Evolutionary conservation across 371 early-diverging fungal species (phyloP).

Genomic region (Apophysomyces elegans): DNA sequence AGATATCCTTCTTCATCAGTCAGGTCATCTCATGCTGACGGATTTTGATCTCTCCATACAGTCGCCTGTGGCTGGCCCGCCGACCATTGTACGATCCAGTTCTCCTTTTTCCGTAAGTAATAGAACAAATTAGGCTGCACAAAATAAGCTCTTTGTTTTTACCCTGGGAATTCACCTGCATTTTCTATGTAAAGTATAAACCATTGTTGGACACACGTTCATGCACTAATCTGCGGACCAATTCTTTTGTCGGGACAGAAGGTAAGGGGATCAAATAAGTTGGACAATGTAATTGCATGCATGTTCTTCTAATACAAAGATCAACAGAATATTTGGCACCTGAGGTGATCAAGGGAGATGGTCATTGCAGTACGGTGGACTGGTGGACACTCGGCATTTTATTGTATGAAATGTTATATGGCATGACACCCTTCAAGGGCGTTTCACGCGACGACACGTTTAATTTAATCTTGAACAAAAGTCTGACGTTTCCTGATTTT

Average conservation of each 20-base stretch:
- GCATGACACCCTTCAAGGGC: slow-evolving; percentile 94
- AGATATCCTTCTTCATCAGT: slow-evolving; percentile 84
- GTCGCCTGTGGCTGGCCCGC: slow-evolving; percentile 63
- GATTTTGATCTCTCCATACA: slow-evolving; percentile 91
- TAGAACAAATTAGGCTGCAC: too few species aligned
- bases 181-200: slow-evolving; percentile 28
- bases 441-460: slow-evolving; percentile 85
- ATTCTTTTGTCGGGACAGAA: slow-evolving; percentile 95
- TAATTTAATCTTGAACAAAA: slow-evolving; percentile 74
- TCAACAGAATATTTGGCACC: slow-evolving; percentile 89
- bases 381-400: slow-evolving; percentile 99
- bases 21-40: slow-evolving; percentile 91
- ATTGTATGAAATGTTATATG: slow-evolving; percentile 94
- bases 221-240: slow-evolving; percentile 83
- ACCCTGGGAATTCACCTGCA: not conserved
- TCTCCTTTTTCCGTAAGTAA: slow-evolving; percentile 24
- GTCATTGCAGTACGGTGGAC: slow-evolving; percentile 90
- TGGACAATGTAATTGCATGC: too few species aligned
- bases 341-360: slow-evolving; percentile 84
- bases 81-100: slow-evolving; percentile 61
- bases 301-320: slow-evolving; percentile 14
- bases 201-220: slow-evolving; percentile 79
- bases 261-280: slow-evolving; percentile 25
- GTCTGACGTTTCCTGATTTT: slow-evolving; percentile 70
- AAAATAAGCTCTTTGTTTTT: too few species aligned